phyloP scores from a whole-genome alignment of 129 eudicot species.

The Artemisia annua region DNA sequence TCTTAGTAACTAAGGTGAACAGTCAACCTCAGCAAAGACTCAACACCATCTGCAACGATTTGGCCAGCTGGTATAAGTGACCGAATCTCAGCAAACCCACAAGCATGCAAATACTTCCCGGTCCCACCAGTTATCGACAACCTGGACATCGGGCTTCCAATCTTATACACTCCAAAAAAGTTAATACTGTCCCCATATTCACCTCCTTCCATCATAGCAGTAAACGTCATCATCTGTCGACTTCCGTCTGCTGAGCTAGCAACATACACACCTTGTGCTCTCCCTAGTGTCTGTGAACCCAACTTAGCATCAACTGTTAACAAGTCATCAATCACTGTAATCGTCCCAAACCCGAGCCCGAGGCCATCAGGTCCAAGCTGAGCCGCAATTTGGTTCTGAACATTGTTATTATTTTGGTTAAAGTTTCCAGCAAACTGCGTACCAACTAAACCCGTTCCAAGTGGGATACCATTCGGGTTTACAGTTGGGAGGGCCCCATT shows the following conservation, averaged over 20 bases:
- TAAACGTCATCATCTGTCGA: conserved; percentile 93
- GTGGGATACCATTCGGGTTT: conserved; percentile 69
- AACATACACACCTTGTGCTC: conserved; percentile 91
- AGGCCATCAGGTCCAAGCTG: conserved; percentile 86
- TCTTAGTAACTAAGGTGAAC: conserved; percentile 68
- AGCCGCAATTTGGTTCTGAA: conserved; percentile 30
- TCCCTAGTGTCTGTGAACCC: conserved; percentile 74
- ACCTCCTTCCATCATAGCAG: conserved; percentile 93
- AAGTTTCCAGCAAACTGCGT: conserved; percentile 61
- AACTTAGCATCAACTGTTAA: conserved; percentile 64
- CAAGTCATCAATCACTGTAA: conserved; percentile 91
- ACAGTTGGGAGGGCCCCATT: conserved; percentile 81
- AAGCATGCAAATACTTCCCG: conserved; percentile 82
- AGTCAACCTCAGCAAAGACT: conserved; percentile 79
- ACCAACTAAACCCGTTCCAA: conserved; percentile 82
- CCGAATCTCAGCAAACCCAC: conserved; percentile 94
- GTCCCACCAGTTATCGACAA: conserved; percentile 92
- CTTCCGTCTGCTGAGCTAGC: conserved; percentile 89
- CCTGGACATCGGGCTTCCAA: conserved; percentile 80
- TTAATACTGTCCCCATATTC: conserved; percentile 86
- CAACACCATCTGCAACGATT: conserved; percentile 72
- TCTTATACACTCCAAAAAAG: conserved; percentile 82
- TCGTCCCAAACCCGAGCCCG: conserved; percentile 93
- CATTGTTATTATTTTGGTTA: conserved; percentile 36
- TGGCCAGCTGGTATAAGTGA: conserved; percentile 91